These are phyloP conservation scores for Stachybotrys echinatus DNA, from an alignment of 2,329 filamentous ascomycete species.

Conservation along the genomic window DNA sequence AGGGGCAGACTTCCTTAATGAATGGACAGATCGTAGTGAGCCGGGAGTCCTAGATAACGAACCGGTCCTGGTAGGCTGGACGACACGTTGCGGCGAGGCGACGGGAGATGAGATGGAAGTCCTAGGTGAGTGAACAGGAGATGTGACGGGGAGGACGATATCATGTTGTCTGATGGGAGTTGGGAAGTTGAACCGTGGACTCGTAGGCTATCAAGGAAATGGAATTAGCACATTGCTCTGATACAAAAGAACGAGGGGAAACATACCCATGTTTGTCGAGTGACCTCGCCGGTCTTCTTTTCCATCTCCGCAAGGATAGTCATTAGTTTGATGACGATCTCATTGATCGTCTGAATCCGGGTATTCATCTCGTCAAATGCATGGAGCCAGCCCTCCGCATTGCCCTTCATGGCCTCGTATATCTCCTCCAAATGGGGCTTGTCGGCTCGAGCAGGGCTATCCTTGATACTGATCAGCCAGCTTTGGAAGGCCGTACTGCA, in stretches of 20 bases:
- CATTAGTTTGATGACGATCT: conserved; percentile 65
- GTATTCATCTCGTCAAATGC: conserved; percentile 73
- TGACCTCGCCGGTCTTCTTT: conserved; percentile 76
- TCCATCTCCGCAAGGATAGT: conserved; percentile 82
- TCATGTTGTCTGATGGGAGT: not conserved
- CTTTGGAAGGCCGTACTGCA: conserved; percentile 71
- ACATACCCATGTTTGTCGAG: conserved; percentile 69
- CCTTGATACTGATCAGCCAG: conserved; percentile 65
- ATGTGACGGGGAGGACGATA: not conserved
- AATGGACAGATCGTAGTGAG: conserved; percentile 8
- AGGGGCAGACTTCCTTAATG: conserved; percentile 2
- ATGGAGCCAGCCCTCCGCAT: conserved; percentile 83
- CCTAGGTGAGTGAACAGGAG: not conserved
- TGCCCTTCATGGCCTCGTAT: conserved; percentile 85
- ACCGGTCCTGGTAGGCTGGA: not conserved
- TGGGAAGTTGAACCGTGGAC: not conserved
- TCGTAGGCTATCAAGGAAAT: not conserved
- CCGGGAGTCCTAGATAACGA: not conserved
- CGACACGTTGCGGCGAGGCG: not conserved
- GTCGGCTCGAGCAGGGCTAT: conserved; percentile 55
- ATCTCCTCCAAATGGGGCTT: conserved; percentile 64
- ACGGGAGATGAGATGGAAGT: not conserved
- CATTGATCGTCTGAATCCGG: conserved; percentile 65
- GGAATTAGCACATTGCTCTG: too few relatives aligned
- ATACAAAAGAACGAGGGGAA: not conserved